Evolutionary conservation across 2,329 filamentous ascomycete genomes (phyloP), one percentile per base, ranked within the genome.

Genomic region (Aspergillus thermomutatus): DNA sequence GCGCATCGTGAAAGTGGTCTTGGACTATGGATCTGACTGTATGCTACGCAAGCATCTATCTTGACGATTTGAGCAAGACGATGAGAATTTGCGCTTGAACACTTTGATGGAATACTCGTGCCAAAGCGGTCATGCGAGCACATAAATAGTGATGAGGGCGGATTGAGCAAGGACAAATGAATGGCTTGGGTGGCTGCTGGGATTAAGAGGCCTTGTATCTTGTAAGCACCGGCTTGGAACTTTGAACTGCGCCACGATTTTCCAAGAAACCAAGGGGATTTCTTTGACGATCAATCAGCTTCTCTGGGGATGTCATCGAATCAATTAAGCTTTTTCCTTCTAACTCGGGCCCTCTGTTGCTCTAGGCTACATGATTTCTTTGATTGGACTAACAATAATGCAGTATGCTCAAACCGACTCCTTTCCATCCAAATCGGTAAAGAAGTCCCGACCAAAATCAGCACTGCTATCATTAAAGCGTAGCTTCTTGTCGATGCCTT

Each of bases 381-480:
- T 23, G 11, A 4, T 23, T 25, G 10, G 21, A 17, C 19, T 46
- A 10, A 46, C 14, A 9, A 45, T 11, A 46, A 11, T 46, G 10
- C 25, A 41, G 10, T 17, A 26, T 3, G 8, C 21, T 45, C 14
- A 28, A 28, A 28, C 41, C 37, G 41, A 60, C 49, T 58, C 53
- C 49, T 83, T 83, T 3, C 84, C 84, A 52, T 87, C 85, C 54
- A 87, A 64, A 68, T 85, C 84, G 1, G 67, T 63, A 61, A 83
- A 87, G 62, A 86, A 85, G 7, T 83, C 73, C 69, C 80, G 83
- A 3, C 82, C 79, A 72, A 87, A 87, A 23, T 72, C 74, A 6
- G 66, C 72, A 46, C 77, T 82, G 4, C 83, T 79, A 66, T 87
- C 84, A 55, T 87, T 87, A 66, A 87, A 87, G 45, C 85, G 75